A percentile compares a stretch with the other conserved stretches of the same genome.
Evolutionary conservation across 352 stramenopile species (phyloP).

Genomic region (Globisporangium paroecandrum): DNA sequence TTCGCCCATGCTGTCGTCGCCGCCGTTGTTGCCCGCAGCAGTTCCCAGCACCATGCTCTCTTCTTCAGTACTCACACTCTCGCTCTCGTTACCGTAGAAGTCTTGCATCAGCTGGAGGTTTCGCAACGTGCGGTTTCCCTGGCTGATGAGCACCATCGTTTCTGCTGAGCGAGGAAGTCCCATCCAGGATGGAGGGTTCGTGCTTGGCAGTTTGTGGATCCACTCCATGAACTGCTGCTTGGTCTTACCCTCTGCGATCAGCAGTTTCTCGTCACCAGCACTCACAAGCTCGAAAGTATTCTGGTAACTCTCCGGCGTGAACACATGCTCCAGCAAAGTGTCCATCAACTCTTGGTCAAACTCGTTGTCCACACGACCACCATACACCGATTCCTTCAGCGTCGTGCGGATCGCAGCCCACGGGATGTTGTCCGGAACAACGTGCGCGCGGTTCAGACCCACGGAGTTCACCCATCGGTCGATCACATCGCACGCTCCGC

Average conservation of each 20-base stretch:
- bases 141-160: conserved; percentile 82
- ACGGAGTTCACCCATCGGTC: conserved; percentile 95
- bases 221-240: conserved; percentile 91
- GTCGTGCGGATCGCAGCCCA: conserved; percentile 97
- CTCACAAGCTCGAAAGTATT: conserved; percentile 70
- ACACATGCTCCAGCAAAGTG: conserved; percentile 90
- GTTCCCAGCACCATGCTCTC: conserved; percentile 57
- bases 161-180: conserved; percentile 91
- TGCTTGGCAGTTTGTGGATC: conserved; percentile 81
- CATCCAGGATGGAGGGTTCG: conserved; percentile 92
- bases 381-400: conserved; percentile 97
- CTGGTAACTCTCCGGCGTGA: conserved; percentile 95
- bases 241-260: conserved; percentile 88
- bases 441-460: conserved; percentile 71
- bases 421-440: conserved; percentile 97
- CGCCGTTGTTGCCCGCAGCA: conserved; percentile 22
- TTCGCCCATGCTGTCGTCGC: conserved; percentile 22
- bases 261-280: conserved; percentile 40
- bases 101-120: conserved; percentile 86
- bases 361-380: conserved; percentile 95
- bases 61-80: conserved; percentile 39
- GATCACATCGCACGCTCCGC: conserved; percentile 96
- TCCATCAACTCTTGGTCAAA: conserved; percentile 96
- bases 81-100: conserved; percentile 63
- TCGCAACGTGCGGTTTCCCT: conserved; percentile 71